Evolutionary conservation across 805 yeast genomes (phyloP).

Genomic region (Torulaspora franciscae): DNA sequence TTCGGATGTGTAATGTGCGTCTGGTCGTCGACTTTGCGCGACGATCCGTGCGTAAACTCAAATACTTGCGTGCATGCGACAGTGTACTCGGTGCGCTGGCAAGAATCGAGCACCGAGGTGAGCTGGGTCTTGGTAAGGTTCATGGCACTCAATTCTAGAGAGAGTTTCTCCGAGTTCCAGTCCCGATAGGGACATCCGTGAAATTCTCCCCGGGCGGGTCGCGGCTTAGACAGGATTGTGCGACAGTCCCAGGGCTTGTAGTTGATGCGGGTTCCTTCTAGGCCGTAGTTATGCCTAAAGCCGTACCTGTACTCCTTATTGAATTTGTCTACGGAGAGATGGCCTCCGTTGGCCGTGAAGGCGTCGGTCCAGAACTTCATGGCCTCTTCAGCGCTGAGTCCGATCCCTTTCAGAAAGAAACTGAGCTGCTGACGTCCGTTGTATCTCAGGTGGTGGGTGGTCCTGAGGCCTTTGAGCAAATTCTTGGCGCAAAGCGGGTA

Average conservation of each 20-base stretch:
- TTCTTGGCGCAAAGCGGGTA: constrained; percentile 79
- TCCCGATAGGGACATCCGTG: constrained; percentile 96
- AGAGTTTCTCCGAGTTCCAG: constrained; percentile 58
- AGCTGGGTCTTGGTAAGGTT: constrained; percentile 44
- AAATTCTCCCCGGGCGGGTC: constrained; percentile 60
- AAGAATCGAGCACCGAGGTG: constrained; percentile 60
- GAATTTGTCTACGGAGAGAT: constrained; percentile 64
- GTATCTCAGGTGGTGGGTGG: constrained; percentile 71
- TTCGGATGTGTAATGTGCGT: constrained; percentile 80
- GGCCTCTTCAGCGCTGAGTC: constrained; percentile 83
- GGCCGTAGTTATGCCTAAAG: constrained; percentile 83
- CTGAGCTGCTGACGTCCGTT: constrained; percentile 82
- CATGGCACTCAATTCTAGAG: constrained; percentile 51
- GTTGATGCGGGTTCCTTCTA: constrained; percentile 83
- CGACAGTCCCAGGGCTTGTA: constrained; percentile 84
- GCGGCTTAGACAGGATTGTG: constrained; percentile 65
- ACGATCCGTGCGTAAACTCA: constrained; percentile 50
- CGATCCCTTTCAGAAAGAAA: constrained; percentile 83
- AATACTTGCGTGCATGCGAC: constrained; percentile 87
- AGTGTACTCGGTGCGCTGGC: constrained; percentile 66
- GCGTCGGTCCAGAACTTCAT: constrained; percentile 75
- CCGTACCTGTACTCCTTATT: constrained; percentile 86
- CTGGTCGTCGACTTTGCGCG: constrained; percentile 45
- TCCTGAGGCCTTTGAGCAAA: constrained; percentile 56
- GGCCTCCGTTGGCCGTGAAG: constrained; percentile 51